Evolutionary conservation across 2,329 filamentous ascomycete species (phyloP).

Genomic region (Cladosporium halotolerans): DNA sequence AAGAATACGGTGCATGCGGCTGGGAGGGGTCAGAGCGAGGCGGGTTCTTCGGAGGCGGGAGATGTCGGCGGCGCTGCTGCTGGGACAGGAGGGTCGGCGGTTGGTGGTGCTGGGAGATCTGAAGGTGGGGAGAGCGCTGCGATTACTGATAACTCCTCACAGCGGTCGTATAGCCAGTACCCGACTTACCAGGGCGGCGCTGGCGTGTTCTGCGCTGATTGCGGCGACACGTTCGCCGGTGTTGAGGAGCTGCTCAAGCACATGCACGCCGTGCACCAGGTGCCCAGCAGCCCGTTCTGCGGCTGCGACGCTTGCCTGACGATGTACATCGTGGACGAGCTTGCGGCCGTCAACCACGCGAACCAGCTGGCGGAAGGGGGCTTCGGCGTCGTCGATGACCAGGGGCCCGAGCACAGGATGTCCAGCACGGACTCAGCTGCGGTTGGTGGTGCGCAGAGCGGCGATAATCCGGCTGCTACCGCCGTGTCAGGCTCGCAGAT

Average conservation of each 20-base stretch:
- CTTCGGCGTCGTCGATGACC: not conserved
- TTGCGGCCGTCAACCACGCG: not conserved
- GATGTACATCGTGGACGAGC: not conserved
- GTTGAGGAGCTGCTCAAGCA: constrained; percentile 1
- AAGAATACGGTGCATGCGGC: constrained; percentile 2
- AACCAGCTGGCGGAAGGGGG: not conserved
- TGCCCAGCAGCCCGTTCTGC: not conserved
- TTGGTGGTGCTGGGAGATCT: not conserved
- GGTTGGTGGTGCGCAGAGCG: not conserved
- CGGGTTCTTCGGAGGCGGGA: not conserved
- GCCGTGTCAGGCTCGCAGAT: not conserved
- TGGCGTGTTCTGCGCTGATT: not conserved
- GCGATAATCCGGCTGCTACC: not conserved
- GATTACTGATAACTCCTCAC: too few species aligned
- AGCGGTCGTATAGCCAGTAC: too few species aligned
- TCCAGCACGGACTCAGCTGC: not conserved
- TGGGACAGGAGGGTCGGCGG: not conserved
- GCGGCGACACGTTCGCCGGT: not conserved
- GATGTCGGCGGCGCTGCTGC: not conserved
- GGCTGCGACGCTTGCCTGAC: not conserved
- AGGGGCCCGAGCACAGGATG: not conserved
- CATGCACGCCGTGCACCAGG: constrained; percentile 5
- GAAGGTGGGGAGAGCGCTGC: not conserved
- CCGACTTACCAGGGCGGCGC: too few species aligned
- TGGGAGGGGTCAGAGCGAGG: too few species aligned